Base-by-base conservation (phyloP, 75 land plant species). In the Larix kaempferi region DNA sequence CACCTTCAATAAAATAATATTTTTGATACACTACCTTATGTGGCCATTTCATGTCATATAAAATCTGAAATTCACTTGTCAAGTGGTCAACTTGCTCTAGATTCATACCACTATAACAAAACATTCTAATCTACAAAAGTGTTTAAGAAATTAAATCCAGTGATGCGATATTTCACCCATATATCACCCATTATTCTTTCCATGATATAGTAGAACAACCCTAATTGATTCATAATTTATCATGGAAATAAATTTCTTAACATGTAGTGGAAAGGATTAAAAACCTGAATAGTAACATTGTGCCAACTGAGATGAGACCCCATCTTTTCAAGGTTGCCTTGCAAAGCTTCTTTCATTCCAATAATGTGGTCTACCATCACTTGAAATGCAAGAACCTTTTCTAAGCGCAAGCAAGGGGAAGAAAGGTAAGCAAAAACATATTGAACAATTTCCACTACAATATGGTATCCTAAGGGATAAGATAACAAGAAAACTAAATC, bases 321-420 rank as follows among this genome's bases (percentile, higher is more conserved):
- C 74, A 85, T 57, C 54, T 89, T 88, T 59, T 91, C 96, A 77
- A 95, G 88, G 73, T 91, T 94, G 35, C 85, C 90, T 22, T 88
- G 78, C 35, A 95, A 80, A 44, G 91, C 83, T 72, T 79, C 78
- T 57, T 97, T 82, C 99, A 94, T 94, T 29, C 93, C 88, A 74
- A 94, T 96, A 72, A 96, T 96, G 44, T 97, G 88, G 56, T 92
- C 97, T 74, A 97, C 99, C 99, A 96, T 96, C 17, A 57, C 89
- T 96, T 95, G 76, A 12, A 81, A 22, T 26, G 29, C 33, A 76
- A 11, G 61, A 58, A 56, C 3, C 35, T 23, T 63, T 39, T 2
- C 44, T 74, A 29, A 57, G 66, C 35, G 56, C 19, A 74, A 56
- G 55, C 54, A 57, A 37, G 35, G 49, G 23, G 61, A 25, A 54